Percentiles rank a stretch among this genome's conserved stretches.
These are phyloP conservation scores for Penicillium macrosclerotiorum DNA, from an alignment of 495 filamentous ascomycete genomes.

Conservation along the genomic window DNA sequence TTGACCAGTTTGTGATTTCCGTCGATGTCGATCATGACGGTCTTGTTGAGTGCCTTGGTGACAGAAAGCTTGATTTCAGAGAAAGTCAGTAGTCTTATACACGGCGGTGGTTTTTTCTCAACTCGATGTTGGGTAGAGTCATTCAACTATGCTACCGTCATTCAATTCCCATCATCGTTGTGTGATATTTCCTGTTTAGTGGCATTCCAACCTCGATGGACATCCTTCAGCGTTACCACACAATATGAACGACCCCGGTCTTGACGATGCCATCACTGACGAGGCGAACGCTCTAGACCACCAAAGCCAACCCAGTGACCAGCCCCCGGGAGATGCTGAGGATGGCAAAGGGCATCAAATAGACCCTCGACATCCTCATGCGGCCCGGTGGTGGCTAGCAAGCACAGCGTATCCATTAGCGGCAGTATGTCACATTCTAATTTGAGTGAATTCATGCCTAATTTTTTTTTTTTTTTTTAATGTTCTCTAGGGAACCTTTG, in stretches of 20 bases:
- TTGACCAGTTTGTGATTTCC: not conserved
- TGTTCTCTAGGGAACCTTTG: slow-evolving; percentile 61
- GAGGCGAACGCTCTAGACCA: slow-evolving; percentile 48
- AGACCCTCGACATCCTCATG: slow-evolving; percentile 16
- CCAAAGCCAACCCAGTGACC: too few relatives aligned
- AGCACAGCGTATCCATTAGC: slow-evolving; percentile 78
- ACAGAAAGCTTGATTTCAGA: slow-evolving; percentile 18
- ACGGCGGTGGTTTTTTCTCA: not conserved
- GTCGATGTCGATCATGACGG: slow-evolving; percentile 19
- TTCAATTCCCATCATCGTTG: not conserved
- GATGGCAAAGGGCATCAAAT: slow-evolving; percentile 9
- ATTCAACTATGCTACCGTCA: not conserved
- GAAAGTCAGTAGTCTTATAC: slow-evolving; percentile 7
- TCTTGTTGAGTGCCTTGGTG: slow-evolving; percentile 1
- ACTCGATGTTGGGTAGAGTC: too few relatives aligned
- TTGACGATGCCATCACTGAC: slow-evolving; percentile 52
- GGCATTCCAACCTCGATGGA: not conserved
- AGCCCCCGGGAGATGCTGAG: slow-evolving; percentile 21
- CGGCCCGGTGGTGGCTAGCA: slow-evolving; percentile 78
- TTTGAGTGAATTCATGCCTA: not conserved
- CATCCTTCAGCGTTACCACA: not conserved
- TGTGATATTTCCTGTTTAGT: slow-evolving; percentile 1
- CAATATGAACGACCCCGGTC: slow-evolving; percentile 60
- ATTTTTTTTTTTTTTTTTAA: slow-evolving; percentile 10
- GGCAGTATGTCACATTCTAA: slow-evolving; percentile 39